Percentiles rank a stretch among this genome's conserved stretches.
Conservation (phyloP, 371 early-diverging fungal genomes). For the Mucor indicus region DNA sequence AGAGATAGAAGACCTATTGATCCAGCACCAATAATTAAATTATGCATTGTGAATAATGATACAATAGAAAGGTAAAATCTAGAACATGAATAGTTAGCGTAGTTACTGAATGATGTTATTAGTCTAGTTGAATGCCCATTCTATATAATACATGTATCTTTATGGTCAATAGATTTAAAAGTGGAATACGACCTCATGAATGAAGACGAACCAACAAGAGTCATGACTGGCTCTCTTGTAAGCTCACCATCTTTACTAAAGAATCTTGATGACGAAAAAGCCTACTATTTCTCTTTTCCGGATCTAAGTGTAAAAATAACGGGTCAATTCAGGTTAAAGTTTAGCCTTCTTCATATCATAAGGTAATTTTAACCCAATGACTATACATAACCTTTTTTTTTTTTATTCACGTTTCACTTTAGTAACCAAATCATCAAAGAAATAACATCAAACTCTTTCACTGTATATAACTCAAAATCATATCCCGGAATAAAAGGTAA, state of each 20-base stretch:
- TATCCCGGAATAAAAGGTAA: slow-evolving; percentile 71
- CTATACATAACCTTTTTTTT: no score
- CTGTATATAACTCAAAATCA: slow-evolving; percentile 48
- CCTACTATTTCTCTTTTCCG: slow-evolving; percentile 56
- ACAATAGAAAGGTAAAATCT: no score
- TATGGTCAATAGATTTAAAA: slow-evolving; percentile 26
- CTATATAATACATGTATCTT: slow-evolving; percentile 21
- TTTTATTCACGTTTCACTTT: no score
- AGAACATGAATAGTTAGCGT: slow-evolving; percentile 4
- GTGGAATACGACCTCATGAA: slow-evolving; percentile 10
- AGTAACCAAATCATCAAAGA: slow-evolving; percentile 20
- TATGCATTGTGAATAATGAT: no score
- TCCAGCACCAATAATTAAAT: slow-evolving; percentile 59
- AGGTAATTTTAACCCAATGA: no score
- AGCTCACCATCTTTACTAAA: slow-evolving; percentile 47
- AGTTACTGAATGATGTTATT: not conserved
- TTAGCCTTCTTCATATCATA: slow-evolving; percentile 35
- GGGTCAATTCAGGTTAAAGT: slow-evolving; percentile 43
- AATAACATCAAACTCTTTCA: slow-evolving; percentile 46
- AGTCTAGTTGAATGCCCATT: slow-evolving; percentile 18
- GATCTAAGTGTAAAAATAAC: slow-evolving; percentile 45
- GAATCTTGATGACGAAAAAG: slow-evolving; percentile 38
- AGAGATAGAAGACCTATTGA: slow-evolving; percentile 75
- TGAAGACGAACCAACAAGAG: no score
- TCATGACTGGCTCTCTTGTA: slow-evolving; percentile 58